phyloP scores from a whole-genome alignment of 805 yeast genomes.

The Ogataea populi-albae region DNA sequence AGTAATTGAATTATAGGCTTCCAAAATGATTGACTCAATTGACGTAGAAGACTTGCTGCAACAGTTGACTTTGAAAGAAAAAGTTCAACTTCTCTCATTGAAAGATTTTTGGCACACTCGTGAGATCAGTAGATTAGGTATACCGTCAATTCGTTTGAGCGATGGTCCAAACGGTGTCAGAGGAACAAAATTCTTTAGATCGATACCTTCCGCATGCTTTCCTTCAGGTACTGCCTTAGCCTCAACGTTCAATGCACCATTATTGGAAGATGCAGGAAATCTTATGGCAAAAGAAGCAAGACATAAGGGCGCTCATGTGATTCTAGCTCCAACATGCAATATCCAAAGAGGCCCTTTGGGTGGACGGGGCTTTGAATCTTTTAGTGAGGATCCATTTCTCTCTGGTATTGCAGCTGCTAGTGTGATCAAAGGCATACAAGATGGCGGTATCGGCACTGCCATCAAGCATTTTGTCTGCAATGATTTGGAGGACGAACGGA shows the following conservation, averaged over 20 bases:
- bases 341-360: constrained; percentile 46
- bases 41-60: constrained; percentile 22
- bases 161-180: constrained; percentile 53
- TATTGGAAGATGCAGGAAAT: constrained; percentile 38
- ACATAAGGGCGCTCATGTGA: constrained; percentile 41
- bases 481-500: constrained; percentile 59
- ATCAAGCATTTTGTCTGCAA: constrained; percentile 65
- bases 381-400: constrained; percentile 27
- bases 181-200: constrained; percentile 42
- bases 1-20: no score
- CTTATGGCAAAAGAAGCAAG: constrained; percentile 46
- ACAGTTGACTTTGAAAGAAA: constrained; percentile 30
- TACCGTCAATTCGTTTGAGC: constrained; percentile 36
- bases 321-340: constrained; percentile 38
- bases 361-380: constrained; percentile 28
- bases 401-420: constrained; percentile 48
- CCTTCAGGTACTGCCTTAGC: constrained; percentile 49
- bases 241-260: constrained; percentile 41
- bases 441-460: constrained; percentile 50
- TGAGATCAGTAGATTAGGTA: constrained; percentile 32
- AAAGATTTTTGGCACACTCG: constrained; percentile 43
- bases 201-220: constrained; percentile 44
- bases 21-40: no score
- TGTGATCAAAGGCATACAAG: constrained; percentile 55
- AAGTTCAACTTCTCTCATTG: constrained; percentile 29